Evolutionary conservation across 1,284 basidiomycete species (phyloP).

Genomic region (Apiotrichum siamense): DNA sequence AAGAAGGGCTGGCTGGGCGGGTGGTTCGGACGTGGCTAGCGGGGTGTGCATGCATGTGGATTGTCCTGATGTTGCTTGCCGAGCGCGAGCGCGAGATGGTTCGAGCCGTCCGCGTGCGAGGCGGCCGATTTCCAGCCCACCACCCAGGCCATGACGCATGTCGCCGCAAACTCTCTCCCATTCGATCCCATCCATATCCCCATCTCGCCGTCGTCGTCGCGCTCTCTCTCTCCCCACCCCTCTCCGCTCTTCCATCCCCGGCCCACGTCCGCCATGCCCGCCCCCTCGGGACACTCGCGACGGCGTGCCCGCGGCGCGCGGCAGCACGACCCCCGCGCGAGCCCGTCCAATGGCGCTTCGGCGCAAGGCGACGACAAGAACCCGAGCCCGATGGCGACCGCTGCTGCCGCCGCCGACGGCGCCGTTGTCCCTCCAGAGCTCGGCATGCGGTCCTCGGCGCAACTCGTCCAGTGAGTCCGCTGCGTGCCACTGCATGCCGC

Average conservation of each 20-base stretch:
- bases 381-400: too few relatives aligned
- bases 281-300: conserved; percentile 6
- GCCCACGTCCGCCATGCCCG: not conserved
- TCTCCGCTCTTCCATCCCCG: too few relatives aligned
- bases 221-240: not conserved
- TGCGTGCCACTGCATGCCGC: too few relatives aligned
- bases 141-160: too few relatives aligned
- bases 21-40: conserved; percentile 38
- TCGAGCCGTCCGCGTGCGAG: too few relatives aligned
- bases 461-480: conserved; percentile 10
- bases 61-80: too few relatives aligned
- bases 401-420: not conserved
- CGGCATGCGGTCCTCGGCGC: not conserved
- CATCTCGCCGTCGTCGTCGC: not conserved
- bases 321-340: not conserved
- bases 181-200: conserved; percentile 8
- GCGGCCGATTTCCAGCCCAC: too few relatives aligned
- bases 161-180: too few relatives aligned
- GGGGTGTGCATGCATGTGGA: not conserved
- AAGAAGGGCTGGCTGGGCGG: conserved; percentile 44
- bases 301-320: conserved; percentile 4
- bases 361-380: not conserved
- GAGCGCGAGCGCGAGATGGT: too few relatives aligned
- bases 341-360: not conserved
- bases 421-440: not conserved